Evolutionary conservation across 805 yeast species (phyloP).

Genomic region (Candida sakaeoensis): DNA sequence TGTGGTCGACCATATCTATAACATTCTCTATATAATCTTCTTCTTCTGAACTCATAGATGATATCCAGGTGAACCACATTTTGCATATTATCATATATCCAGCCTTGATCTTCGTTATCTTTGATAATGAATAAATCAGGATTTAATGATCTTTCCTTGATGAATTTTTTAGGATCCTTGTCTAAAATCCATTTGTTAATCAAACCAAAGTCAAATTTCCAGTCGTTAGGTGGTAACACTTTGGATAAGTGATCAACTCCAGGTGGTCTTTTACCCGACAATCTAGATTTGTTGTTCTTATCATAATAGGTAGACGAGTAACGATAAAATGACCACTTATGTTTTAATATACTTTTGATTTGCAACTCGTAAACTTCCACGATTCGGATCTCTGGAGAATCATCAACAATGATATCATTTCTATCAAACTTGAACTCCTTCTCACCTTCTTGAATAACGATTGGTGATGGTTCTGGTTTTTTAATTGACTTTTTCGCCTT

Average conservation of each 20-base stretch:
- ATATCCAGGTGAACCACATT: slow-evolving; percentile 25
- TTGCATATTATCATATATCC: slow-evolving; percentile 46
- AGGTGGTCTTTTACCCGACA: slow-evolving; percentile 53
- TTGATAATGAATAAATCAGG: slow-evolving; percentile 15
- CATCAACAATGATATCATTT: slow-evolving; percentile 64
- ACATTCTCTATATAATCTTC: slow-evolving; percentile 53
- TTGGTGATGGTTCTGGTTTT: slow-evolving; percentile 18
- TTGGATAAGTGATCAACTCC: slow-evolving; percentile 56
- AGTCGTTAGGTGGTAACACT: slow-evolving; percentile 64
- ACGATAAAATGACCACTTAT: slow-evolving; percentile 58
- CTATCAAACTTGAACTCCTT: slow-evolving; percentile 33
- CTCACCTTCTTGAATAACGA: slow-evolving; percentile 18
- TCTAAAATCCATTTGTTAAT: slow-evolving; percentile 68
- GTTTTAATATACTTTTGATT: slow-evolving; percentile 55
- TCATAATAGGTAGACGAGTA: slow-evolving; percentile 59
- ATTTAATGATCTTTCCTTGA: slow-evolving; percentile 40
- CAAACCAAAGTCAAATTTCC: slow-evolving; percentile 59
- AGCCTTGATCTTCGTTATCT: slow-evolving; percentile 35
- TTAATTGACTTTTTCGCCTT: slow-evolving; percentile 11
- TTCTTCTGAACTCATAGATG: slow-evolving; percentile 50
- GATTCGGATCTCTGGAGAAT: slow-evolving; percentile 52
- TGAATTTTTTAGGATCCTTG: slow-evolving; percentile 48
- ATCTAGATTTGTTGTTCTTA: slow-evolving; percentile 35
- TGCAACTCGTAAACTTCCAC: slow-evolving; percentile 81
- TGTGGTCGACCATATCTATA: slow-evolving; percentile 37